Evolutionary conservation across 2,329 filamentous ascomycete genomes (phyloP), one percentile per base, ranked within the genome.

Genomic region (Sarocladium kiliense): DNA sequence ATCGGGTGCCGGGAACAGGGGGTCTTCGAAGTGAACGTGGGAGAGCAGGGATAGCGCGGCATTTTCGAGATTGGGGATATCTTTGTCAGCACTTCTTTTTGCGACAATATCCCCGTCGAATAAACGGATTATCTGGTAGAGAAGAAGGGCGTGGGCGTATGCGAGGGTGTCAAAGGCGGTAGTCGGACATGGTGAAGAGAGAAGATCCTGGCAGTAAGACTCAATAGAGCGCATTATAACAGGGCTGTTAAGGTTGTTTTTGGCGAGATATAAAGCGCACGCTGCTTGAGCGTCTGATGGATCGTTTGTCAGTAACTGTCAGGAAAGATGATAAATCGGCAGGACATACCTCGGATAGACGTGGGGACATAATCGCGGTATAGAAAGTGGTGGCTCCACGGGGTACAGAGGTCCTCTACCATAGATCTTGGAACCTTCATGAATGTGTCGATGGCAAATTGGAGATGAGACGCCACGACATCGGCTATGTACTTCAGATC

Each of bases 371-470:
- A 55, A 2, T 77, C 70, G n/a, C 68, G 67, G 57, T 81, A 83
- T 0, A 84, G 66, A n/a, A 68, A 63, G 0, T 69, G 68, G 58
- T 84, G 81, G 27, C 70, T 74, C 81, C 81, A 84, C 0, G 78
- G 77, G 0, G 78, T 79, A 51, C 74, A 66, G 16, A 71, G 78
- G 45, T 77, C 70, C 9, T 71, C 57, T 0, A 82, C 73, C 74
- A 83, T 79, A 45, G 58, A 71, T n/a, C 57, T 57, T 0, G 75
- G 74, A 1, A 80, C 74, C 54, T 76, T 72, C 44, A 77, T 75
- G 16, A 84, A 74, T 62, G 77, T 75, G 54, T 80, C 77, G 12
- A 84, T 71, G 1, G 78, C 72, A 53, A 68, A 76, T 34, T 66
- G 62, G 1, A 77, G 61, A 3, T 70, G 76, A 58, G 63, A 57